Evolutionary conservation across 768 basidiomycete species (phyloP), one percentile per base, ranked within the genome.

Genomic region (Tricholoma sp.): DNA sequence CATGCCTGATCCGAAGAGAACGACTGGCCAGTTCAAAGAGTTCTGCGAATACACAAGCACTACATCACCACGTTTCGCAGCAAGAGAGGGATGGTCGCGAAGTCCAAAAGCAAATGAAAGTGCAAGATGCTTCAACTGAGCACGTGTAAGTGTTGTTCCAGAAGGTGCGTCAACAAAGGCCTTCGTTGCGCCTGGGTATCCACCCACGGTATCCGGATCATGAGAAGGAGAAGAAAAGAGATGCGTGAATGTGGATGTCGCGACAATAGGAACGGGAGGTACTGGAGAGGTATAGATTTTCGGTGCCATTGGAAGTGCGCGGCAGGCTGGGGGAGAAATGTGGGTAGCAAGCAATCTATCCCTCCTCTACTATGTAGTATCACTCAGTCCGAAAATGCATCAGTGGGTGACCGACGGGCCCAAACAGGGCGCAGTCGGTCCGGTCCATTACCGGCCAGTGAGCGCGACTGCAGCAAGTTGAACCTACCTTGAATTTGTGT

Each of bases 21-120:
- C 72, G 14, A 81, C 70, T 0, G 80, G 79, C 76, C 77, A 81
- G 5, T 66, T 66, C 8, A 91, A 63, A 18, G 76, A 83, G 70
- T 94, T 93, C 8, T 80, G 84, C 1, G 85, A 85, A 66, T 80
- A 91, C 5, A 93, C 74, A 58, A 89, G 75, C 16, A 83, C 74
- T 0, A 82, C 81, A 52, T 86, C 82, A 0, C 85, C 84, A 14
- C 80, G 74, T 34, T 71, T 76, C 4, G 67, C 69, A 46, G 56
- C 52, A 1, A 72, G 69, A 7, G 59, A 55, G 0, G 73, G 73
- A 27, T 79, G 76, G 58, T 76, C 70, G 19, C 69, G 76, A 18
- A 94, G 71, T 0, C 87, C 88, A 58, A 77, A 72, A 0, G 74
- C 88, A 7, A 91, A 71, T 29, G 79, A 73, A 14, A 89, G 76